phyloP scores from a whole-genome alignment of 139 green algal genomes.

The Ostreobium quekettii region DNA sequence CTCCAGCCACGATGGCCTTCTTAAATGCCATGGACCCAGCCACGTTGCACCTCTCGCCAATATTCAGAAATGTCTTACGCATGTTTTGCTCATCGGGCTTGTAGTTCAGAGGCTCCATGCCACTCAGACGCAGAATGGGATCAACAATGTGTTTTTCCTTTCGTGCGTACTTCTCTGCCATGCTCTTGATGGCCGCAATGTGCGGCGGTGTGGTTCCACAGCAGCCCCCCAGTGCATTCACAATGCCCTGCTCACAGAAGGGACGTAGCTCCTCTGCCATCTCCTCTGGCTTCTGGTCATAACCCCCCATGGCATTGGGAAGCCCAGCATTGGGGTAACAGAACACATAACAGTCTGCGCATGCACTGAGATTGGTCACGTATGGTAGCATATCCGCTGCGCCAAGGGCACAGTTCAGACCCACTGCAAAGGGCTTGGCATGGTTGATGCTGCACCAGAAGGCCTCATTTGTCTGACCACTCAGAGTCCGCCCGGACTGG shows the following conservation, averaged over 20 bases:
- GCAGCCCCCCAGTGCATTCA: constrained; percentile 94
- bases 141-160: constrained; percentile 51
- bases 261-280: constrained; percentile 92
- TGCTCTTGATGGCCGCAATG: constrained; percentile 71
- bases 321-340: constrained; percentile 97
- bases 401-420: constrained; percentile 95
- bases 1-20: constrained; percentile 88
- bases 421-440: constrained; percentile 83
- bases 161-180: constrained; percentile 55
- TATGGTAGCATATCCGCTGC: constrained; percentile 92
- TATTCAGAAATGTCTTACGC: constrained; percentile 86
- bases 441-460: constrained; percentile 95
- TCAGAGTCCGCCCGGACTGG: constrained; percentile 89
- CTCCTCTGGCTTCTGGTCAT: constrained; percentile 88
- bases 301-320: constrained; percentile 97
- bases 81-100: constrained; percentile 57
- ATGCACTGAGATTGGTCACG: constrained; percentile 79
- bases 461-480: constrained; percentile 95
- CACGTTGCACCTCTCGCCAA: constrained; percentile 98
- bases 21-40: constrained; percentile 91
- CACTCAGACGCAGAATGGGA: constrained; percentile 76
- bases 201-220: constrained; percentile 87
- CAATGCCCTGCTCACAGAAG: constrained; percentile 78
- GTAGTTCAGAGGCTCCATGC: constrained; percentile 94
- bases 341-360: constrained; percentile 90